phyloP scores from a whole-genome alignment of 495 filamentous ascomycete genomes.

The Aspergillus avenaceus region DNA sequence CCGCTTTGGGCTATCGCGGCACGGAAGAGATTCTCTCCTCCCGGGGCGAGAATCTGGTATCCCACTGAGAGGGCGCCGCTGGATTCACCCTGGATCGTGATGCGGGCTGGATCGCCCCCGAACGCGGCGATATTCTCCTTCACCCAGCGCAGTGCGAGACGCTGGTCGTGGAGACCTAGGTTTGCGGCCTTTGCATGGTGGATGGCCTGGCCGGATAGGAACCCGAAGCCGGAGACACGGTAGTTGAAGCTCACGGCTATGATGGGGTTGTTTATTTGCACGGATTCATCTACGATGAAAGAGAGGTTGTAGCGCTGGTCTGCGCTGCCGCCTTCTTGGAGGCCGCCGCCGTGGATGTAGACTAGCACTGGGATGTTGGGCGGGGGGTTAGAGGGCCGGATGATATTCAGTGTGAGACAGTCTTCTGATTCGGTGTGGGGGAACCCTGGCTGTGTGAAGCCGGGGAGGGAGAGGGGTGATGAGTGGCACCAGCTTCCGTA shows the following conservation, averaged over 20 bases:
- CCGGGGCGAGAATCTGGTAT: conserved; percentile 44
- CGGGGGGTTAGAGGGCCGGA: conserved; percentile 27
- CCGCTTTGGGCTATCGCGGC: conserved; percentile 49
- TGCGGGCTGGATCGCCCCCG: conserved; percentile 20
- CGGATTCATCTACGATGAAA: conserved; percentile 45
- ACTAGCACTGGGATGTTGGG: conserved; percentile 28
- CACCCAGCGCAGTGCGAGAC: conserved; percentile 49
- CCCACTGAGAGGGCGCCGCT: conserved; percentile 47
- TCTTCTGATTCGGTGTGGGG: conserved; percentile 29
- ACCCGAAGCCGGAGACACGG: conserved; percentile 40
- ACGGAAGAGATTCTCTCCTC: conserved; percentile 47
- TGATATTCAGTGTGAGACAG: conserved; percentile 45
- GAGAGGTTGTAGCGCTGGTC: conserved; percentile 43
- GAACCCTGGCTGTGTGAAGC: conserved; percentile 3
- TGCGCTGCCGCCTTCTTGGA: conserved; percentile 16
- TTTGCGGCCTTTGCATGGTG: conserved; percentile 24
- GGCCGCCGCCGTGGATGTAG: conserved; percentile 21
- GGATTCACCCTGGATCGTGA: conserved; percentile 62
- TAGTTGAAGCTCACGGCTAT: conserved; percentile 50
- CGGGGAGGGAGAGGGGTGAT: conserved; percentile 16
- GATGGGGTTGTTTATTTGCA: conserved; percentile 40
- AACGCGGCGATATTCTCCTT: conserved; percentile 45
- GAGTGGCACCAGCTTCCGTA: conserved; percentile 38
- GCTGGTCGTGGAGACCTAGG: conserved; percentile 49
- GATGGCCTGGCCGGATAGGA: conserved; percentile 36